These are phyloP conservation scores for Phytophthora constricta DNA, from an alignment of 352 stramenopile species.

Conservation along the genomic window DNA sequence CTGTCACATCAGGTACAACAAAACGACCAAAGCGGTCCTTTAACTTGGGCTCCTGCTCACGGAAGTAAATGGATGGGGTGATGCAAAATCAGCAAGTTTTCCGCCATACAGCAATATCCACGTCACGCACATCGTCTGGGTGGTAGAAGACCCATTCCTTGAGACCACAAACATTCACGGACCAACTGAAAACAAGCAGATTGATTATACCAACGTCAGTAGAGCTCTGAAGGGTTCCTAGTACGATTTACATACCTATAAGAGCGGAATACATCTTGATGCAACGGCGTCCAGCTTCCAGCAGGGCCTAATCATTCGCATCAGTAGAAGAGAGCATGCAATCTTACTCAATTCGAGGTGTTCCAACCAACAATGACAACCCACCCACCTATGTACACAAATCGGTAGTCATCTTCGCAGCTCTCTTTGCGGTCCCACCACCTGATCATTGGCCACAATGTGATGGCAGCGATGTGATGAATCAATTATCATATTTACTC, in stretches of 20 bases:
- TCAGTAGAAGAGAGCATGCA: neutral
- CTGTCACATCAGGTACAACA: constrained; percentile 60
- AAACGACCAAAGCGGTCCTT: constrained; percentile 73
- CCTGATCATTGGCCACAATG: constrained; percentile 48
- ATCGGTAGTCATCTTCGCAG: constrained; percentile 92
- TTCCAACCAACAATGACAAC: no score
- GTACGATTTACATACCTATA: constrained; percentile 75
- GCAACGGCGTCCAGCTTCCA: constrained; percentile 91
- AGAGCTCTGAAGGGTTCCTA: neutral
- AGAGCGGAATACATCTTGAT: constrained; percentile 97
- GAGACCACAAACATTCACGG: constrained; percentile 93
- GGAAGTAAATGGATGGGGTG: neutral
- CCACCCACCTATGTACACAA: constrained; percentile 94
- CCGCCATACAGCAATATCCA: neutral
- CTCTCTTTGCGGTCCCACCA: constrained; percentile 80
- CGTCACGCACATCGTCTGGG: constrained; percentile 67
- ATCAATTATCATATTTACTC: constrained; percentile 6
- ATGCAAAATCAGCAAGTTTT: neutral
- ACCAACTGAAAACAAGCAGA: constrained; percentile 81
- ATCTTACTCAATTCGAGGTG: no score
- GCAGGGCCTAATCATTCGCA: constrained; percentile 81
- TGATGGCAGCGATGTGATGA: no score
- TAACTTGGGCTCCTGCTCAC: constrained; percentile 69
- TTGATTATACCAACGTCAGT: neutral
- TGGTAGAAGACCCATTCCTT: constrained; percentile 95